Percentiles rank a stretch among this genome's conserved stretches.
Conservation (phyloP, 768 basidiomycete species). For the Auriscalpium microsporum region DNA sequence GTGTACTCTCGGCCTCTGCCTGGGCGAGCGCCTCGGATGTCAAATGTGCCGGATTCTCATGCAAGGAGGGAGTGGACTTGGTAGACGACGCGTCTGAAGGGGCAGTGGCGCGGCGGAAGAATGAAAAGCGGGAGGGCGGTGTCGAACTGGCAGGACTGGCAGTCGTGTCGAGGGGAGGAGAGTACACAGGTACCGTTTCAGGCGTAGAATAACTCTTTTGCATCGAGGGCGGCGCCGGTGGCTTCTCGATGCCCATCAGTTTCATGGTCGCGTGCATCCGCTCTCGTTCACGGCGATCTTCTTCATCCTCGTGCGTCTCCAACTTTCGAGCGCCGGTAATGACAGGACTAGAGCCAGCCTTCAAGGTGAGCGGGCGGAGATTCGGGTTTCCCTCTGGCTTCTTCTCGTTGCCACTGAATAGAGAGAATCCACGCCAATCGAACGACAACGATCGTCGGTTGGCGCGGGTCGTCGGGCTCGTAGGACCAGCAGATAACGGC, state of each 20-base stretch:
- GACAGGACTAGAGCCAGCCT: conserved; percentile 48
- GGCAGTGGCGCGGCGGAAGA: conserved; percentile 53
- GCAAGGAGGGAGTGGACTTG: conserved; percentile 33
- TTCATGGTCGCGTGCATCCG: conserved; percentile 88
- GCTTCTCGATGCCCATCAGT: conserved; percentile 81
- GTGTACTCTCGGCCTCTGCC: conserved; percentile 65
- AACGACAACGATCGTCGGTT: conserved; percentile 77
- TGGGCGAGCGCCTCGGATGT: conserved; percentile 73
- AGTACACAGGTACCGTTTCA: conserved; percentile 6
- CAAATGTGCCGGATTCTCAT: conserved; percentile 31
- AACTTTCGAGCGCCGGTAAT: conserved; percentile 67
- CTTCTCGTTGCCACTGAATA: conserved; percentile 60
- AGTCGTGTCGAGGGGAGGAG: conserved; percentile 18
- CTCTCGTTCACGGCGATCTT: conserved; percentile 81
- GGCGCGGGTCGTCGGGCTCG: conserved; percentile 19
- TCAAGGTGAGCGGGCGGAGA: conserved; percentile 67
- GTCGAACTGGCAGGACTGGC: conserved; percentile 23
- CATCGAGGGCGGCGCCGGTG: conserved; percentile 34
- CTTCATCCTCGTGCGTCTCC: conserved; percentile 87
- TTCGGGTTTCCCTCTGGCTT: conserved; percentile 43
- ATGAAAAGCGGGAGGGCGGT: conserved; percentile 50
- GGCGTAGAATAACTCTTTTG: conserved; percentile 36
- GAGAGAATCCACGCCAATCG: conserved; percentile 74
- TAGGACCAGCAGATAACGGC: conserved; percentile 12
- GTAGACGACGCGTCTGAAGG: conserved; percentile 41